Percentiles rank a stretch among this genome's conserved stretches.
Conservation (phyloP, 1,139 yeast genomes). For the Yarrowia galli region DNA sequence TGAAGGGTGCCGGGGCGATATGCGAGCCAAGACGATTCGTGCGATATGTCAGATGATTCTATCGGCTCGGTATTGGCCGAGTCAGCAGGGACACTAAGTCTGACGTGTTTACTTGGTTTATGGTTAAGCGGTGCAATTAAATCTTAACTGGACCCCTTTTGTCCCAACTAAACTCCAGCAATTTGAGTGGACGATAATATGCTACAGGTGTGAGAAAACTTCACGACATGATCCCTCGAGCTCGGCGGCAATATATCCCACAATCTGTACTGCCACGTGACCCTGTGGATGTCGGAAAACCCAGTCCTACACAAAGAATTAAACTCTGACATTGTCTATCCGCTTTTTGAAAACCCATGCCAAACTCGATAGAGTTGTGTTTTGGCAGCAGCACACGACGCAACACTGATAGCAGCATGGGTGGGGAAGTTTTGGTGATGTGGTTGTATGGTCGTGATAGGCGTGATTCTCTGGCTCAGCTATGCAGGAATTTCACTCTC, state of each 20-base stretch:
- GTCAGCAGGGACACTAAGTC: not conserved
- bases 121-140: not conserved
- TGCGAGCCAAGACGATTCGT: not conserved
- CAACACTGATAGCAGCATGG: slow-evolving; percentile 15
- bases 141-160: not conserved
- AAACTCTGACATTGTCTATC: slow-evolving; percentile 17
- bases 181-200: too few relatives aligned
- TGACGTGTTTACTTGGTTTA: not conserved
- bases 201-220: too few relatives aligned
- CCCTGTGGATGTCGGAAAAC: not conserved
- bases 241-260: not conserved
- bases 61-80: not conserved
- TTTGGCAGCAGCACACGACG: slow-evolving; percentile 34
- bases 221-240: not conserved
- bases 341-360: slow-evolving; percentile 13
- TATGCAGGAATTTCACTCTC: not conserved
- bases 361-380: slow-evolving; percentile 26
- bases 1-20: not conserved
- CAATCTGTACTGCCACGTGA: not conserved
- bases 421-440: not conserved
- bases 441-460: too few relatives aligned
- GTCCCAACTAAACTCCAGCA: not conserved
- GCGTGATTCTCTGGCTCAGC: too few relatives aligned
- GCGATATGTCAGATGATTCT: not conserved
- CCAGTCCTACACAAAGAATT: not conserved